Conservation (phyloP, 768 basidiomycete genomes). For the Tulasnella sp. region DNA sequence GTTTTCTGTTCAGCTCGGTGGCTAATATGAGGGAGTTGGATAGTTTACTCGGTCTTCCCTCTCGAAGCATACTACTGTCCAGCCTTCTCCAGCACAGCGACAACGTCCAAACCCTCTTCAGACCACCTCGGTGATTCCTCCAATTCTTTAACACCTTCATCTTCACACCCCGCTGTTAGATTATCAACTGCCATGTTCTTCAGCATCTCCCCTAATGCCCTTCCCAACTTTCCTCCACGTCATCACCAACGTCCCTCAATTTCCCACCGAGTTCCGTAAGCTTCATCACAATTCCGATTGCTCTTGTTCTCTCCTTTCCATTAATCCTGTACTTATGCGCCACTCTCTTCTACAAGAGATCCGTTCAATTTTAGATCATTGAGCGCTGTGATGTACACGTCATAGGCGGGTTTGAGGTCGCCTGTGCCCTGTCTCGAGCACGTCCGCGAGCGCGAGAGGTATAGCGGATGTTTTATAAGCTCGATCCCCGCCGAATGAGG, state of each 20-base stretch:
- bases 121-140: conserved; percentile 18
- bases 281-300: conserved; percentile 10
- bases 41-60: conserved; percentile 18
- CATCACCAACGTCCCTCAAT: conserved; percentile 2
- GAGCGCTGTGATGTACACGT: not conserved
- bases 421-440: not conserved
- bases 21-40: not conserved
- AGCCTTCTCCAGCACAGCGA: conserved; percentile 16
- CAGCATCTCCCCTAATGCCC: conserved; percentile 4
- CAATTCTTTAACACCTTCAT: conserved; percentile 11
- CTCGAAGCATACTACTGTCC: conserved; percentile 18
- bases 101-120: conserved; percentile 17
- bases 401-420: not conserved
- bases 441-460: conserved; percentile 4
- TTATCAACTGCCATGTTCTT: not conserved
- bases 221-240: conserved; percentile 2
- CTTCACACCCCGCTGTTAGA: not conserved
- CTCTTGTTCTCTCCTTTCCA: not conserved
- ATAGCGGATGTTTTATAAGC: conserved; percentile 1
- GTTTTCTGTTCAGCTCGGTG: too few relatives aligned
- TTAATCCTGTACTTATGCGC: not conserved
- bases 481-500: conserved; percentile 2
- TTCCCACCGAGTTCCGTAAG: conserved; percentile 7
- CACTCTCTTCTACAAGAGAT: too few relatives aligned
- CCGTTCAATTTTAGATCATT: not conserved